phyloP scores from a whole-genome alignment of 2,329 filamentous ascomycete genomes.

The Sporothrix pseudoabietina region DNA sequence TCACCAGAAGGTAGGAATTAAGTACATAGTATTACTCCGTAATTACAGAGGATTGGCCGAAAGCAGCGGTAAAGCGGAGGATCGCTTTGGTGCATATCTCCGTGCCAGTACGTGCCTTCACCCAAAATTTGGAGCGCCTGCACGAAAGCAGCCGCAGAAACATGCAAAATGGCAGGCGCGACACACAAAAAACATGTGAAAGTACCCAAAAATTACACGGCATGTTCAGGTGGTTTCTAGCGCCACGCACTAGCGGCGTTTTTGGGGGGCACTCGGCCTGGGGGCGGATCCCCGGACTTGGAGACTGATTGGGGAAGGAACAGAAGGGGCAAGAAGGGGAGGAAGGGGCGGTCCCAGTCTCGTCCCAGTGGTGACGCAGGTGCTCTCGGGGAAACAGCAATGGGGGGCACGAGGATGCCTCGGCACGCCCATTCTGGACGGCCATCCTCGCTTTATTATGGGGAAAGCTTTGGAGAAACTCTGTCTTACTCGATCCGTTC shows the following conservation, averaged over 20 bases:
- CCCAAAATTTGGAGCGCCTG: not conserved
- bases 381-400: slow-evolving; percentile 24
- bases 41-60: not conserved
- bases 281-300: slow-evolving; percentile 27
- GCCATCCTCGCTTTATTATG: slow-evolving; percentile 23
- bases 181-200: slow-evolving; percentile 24
- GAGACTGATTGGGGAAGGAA: slow-evolving; percentile 23
- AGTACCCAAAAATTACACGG: not conserved
- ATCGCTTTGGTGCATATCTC: slow-evolving; percentile 20
- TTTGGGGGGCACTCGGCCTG: slow-evolving; percentile 13
- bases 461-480: slow-evolving; percentile 17
- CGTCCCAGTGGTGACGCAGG: slow-evolving; percentile 28
- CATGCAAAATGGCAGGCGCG: not conserved
- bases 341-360: not conserved
- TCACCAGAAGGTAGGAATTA: not conserved
- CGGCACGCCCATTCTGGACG: slow-evolving; percentile 21
- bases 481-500: slow-evolving; percentile 18
- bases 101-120: not conserved
- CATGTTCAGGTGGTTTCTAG: slow-evolving; percentile 25
- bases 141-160: not conserved
- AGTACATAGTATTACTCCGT: not conserved
- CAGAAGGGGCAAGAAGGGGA: not conserved
- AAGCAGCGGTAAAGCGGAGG: not conserved
- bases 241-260: slow-evolving; percentile 22
- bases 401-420: slow-evolving; percentile 28